These are phyloP conservation scores for Rhodotorula sp. DNA, from an alignment of 1,284 basidiomycete genomes.

Conservation along the genomic window DNA sequence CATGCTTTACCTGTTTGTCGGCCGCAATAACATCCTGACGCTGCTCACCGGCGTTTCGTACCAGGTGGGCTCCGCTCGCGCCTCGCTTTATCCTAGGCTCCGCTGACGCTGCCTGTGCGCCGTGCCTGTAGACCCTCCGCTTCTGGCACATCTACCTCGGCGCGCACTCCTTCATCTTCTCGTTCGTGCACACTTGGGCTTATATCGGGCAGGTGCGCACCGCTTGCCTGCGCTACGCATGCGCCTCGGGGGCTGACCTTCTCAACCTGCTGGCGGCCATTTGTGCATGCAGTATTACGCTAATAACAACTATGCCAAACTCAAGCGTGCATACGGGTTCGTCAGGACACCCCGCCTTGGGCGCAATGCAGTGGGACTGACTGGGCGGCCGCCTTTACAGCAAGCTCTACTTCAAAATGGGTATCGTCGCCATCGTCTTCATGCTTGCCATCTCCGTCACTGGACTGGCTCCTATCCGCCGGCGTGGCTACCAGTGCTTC, in stretches of 20 bases:
- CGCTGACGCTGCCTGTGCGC: not conserved
- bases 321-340: too few species aligned
- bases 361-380: too few species aligned
- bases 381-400: not conserved
- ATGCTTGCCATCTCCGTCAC: conserved; percentile 10
- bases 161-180: conserved; percentile 16
- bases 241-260: not conserved
- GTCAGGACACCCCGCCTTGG: too few species aligned
- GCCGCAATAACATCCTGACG: conserved; percentile 26
- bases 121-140: conserved; percentile 9
- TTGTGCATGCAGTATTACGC: not conserved
- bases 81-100: rapidly evolving
- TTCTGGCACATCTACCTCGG: conserved; percentile 37
- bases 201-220: conserved; percentile 21
- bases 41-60: conserved; percentile 29
- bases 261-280: not conserved
- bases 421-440: conserved; percentile 29
- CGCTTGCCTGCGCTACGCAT: not conserved
- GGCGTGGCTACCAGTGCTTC: conserved; percentile 27
- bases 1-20: conserved; percentile 22
- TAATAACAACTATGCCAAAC: not conserved
- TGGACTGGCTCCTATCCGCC: conserved; percentile 16
- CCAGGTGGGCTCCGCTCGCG: not conserved
- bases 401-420: conserved; percentile 32
- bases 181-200: conserved; percentile 26